Evolutionary conservation across 2,329 filamentous ascomycete genomes (phyloP), one percentile per base, ranked within the genome.

Genomic region (Lasiodiplodia theobromae): DNA sequence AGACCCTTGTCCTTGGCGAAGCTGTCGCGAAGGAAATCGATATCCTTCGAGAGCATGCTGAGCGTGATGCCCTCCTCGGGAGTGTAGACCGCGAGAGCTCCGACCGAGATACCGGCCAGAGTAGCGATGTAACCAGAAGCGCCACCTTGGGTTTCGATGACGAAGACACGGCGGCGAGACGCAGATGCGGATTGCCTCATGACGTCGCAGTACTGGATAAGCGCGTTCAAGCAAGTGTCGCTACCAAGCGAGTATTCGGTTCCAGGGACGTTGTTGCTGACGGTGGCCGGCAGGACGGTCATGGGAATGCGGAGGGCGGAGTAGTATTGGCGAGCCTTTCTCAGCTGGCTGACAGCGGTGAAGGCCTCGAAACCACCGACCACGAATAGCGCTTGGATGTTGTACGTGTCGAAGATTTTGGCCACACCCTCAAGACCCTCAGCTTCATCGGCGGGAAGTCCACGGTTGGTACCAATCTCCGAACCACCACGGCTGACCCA

Each of bases 401-500:
- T 88, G 85, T 96, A 96, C 74, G 92, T 85, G 77, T 92, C 89
- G 78, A 99, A 93, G 72, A 95, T 90, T 74, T 89, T 88, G 40
- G 95, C 94, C 31, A 96, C 92, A 56, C 87, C 88, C 73, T 92
- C 90, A 80, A 97, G 91, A 8, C 67, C 67, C 8, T 25, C 38
- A 2, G 23, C 58, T 73, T 96, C 94, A 75, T 97, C 94, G 23
- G 88, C 89, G 6, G 96, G 96, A 38, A 98, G 88, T 76, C 94
- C 94, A 75, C 96, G 92, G 85, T 99, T 99, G 31, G 95, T 99
- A 73, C 96, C 96, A 75, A 99, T 98, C 79, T 99, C 96, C 2
- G 94, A 98, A 70, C 96, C 96, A 77, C 96, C 96, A 82, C 94
- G 95, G 82, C 94, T 97, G 16, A 95, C 94, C 96, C 96, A 99